These are phyloP conservation scores for Microbotryum saponariae DNA, from an alignment of 1,284 basidiomycete species.

Conservation along the genomic window DNA sequence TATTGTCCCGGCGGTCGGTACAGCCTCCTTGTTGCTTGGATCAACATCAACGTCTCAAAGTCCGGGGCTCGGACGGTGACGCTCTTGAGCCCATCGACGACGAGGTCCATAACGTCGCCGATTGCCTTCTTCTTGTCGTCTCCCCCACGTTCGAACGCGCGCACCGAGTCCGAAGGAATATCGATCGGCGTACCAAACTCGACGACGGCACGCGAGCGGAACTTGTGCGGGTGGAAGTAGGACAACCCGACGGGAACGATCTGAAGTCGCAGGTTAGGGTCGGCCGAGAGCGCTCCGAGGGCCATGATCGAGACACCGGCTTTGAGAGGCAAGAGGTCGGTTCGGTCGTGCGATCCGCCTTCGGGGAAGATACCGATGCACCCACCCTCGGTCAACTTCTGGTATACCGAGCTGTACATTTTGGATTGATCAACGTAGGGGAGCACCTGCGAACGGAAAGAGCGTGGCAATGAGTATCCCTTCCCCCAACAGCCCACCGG, in stretches of 20 bases:
- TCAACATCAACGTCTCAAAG: constrained; percentile 96
- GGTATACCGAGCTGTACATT: constrained; percentile 92
- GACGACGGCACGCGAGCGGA: constrained; percentile 89
- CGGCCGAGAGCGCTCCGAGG: constrained; percentile 88
- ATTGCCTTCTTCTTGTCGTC: constrained; percentile 84
- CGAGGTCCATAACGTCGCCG: constrained; percentile 77
- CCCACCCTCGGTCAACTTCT: constrained; percentile 75
- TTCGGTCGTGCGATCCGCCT: constrained; percentile 94
- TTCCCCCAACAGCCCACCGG: not conserved
- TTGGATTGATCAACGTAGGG: constrained; percentile 85
- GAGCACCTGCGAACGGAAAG: constrained; percentile 52
- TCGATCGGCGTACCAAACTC: constrained; percentile 91
- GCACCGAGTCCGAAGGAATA: constrained; percentile 74
- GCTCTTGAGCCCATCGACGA: constrained; percentile 93
- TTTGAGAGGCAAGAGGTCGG: constrained; percentile 87
- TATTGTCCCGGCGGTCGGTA: constrained; percentile 94
- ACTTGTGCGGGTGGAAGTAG: constrained; percentile 92
- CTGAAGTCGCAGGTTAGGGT: constrained; percentile 77
- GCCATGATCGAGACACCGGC: constrained; percentile 96
- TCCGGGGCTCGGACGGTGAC: constrained; percentile 95
- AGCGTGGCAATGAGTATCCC: no score
- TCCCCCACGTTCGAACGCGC: constrained; percentile 86
- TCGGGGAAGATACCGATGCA: constrained; percentile 95
- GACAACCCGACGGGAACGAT: constrained; percentile 90
- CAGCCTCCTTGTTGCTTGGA: constrained; percentile 88